Conservation (phyloP, 495 filamentous ascomycete genomes). For the Daldinia caldariorum region DNA sequence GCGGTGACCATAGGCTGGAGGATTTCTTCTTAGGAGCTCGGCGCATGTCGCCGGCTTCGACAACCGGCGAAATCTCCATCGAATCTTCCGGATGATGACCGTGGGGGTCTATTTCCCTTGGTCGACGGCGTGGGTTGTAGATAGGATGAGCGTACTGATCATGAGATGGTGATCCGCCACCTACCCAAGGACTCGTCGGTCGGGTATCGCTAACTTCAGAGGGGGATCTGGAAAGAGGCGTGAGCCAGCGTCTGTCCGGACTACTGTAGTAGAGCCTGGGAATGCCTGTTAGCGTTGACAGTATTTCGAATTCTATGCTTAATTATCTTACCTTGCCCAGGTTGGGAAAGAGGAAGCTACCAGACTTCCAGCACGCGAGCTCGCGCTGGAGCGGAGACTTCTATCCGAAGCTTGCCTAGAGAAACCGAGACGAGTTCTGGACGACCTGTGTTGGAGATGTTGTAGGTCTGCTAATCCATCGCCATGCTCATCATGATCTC, state of each 20-base stretch:
- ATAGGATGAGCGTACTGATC: slow-evolving; percentile 61
- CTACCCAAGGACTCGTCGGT: slow-evolving; percentile 51
- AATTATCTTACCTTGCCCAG: slow-evolving; percentile 64
- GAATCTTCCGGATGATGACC: slow-evolving; percentile 36
- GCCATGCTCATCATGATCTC: slow-evolving; percentile 65
- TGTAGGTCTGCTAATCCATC: slow-evolving; percentile 64
- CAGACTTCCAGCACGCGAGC: slow-evolving; percentile 64
- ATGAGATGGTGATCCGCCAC: slow-evolving; percentile 55
- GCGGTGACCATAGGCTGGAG: slow-evolving; percentile 76
- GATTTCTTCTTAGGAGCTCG: slow-evolving; percentile 55
- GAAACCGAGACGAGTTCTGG: slow-evolving; percentile 57
- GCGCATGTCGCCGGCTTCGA: slow-evolving; percentile 41
- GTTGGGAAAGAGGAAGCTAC: slow-evolving; percentile 66
- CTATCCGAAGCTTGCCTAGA: slow-evolving; percentile 56
- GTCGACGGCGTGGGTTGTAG: slow-evolving; percentile 62
- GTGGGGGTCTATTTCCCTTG: slow-evolving; percentile 48
- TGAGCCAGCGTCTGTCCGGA: slow-evolving; percentile 59
- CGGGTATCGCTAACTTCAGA: slow-evolving; percentile 57
- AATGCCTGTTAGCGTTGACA: slow-evolving; percentile 18
- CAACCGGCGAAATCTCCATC: slow-evolving; percentile 48
- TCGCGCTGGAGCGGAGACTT: slow-evolving; percentile 58
- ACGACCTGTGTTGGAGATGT: slow-evolving; percentile 54
- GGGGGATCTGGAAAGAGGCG: slow-evolving; percentile 50
- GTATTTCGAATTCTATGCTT: not conserved
- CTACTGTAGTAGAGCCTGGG: slow-evolving; percentile 64